Evolutionary conservation across 306 rosid species (phyloP).

Genomic region (Corylus avellana): DNA sequence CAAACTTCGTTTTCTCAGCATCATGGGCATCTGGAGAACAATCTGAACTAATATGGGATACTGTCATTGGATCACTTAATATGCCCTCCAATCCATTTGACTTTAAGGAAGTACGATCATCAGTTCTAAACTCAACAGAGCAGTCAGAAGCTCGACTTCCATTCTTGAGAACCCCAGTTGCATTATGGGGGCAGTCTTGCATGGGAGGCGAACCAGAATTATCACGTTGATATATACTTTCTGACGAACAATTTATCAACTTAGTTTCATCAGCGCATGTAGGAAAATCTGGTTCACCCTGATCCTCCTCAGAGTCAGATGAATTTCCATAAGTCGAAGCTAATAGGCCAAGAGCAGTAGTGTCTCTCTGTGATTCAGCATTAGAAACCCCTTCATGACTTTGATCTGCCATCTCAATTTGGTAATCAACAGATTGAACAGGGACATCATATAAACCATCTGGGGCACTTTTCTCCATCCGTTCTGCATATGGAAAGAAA

Average conservation of each 20-base stretch:
- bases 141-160: slow-evolving; percentile 33
- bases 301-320: slow-evolving; percentile 90
- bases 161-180: slow-evolving; percentile 23
- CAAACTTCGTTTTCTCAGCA: slow-evolving; percentile 49
- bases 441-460: slow-evolving; percentile 44
- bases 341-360: slow-evolving; percentile 85
- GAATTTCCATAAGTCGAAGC: slow-evolving; percentile 85
- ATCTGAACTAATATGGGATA: slow-evolving; percentile 32
- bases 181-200: slow-evolving; percentile 36
- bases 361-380: slow-evolving; percentile 43
- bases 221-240: slow-evolving; percentile 38
- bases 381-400: slow-evolving; percentile 32
- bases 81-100: slow-evolving; percentile 32
- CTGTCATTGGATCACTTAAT: slow-evolving; percentile 41
- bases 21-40: slow-evolving; percentile 46
- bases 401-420: slow-evolving; percentile 36
- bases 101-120: slow-evolving; percentile 42
- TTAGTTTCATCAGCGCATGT: slow-evolving; percentile 42
- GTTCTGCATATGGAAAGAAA: slow-evolving; percentile 42
- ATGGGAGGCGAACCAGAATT: slow-evolving; percentile 45
- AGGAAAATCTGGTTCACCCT: slow-evolving; percentile 39
- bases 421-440: slow-evolving; percentile 44
- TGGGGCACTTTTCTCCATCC: slow-evolving; percentile 40
- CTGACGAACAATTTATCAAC: slow-evolving; percentile 44
- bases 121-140: slow-evolving; percentile 43